Percentiles rank a stretch among this genome's conserved stretches.
Evolutionary conservation across 331 rosid genomes (phyloP).

Genomic region (Acacia pycnantha): DNA sequence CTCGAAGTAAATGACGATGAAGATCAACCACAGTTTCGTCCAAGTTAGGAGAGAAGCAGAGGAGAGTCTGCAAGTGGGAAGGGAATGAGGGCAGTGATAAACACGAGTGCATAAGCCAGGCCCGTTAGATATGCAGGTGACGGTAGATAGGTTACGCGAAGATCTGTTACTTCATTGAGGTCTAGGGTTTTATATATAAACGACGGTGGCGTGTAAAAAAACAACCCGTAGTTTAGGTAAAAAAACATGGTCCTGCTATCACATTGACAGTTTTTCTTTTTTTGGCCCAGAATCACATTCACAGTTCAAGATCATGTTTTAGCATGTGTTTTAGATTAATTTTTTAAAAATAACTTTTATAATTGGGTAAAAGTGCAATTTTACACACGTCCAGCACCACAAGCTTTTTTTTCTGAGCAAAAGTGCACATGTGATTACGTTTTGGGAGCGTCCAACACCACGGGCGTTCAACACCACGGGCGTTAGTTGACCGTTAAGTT

Average conservation of each 20-base stretch:
- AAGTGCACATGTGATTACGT: too few species aligned
- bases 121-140: slow-evolving; percentile 42
- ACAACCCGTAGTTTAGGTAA: background rate
- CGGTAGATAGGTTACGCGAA: slow-evolving; percentile 31
- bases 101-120: slow-evolving; percentile 42
- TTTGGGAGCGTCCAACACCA: too few species aligned
- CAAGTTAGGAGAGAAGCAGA: slow-evolving; percentile 48
- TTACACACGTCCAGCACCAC: too few species aligned
- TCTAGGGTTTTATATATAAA: slow-evolving; percentile 50
- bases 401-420: too few species aligned
- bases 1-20: slow-evolving; percentile 28
- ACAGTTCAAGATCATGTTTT: background rate
- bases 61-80: slow-evolving; percentile 45
- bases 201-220: background rate
- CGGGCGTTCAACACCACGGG: too few species aligned
- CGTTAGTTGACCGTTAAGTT: too few species aligned
- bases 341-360: too few species aligned
- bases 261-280: too few species aligned
- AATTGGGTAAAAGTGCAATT: too few species aligned
- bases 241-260: too few species aligned
- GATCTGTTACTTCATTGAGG: slow-evolving; percentile 44
- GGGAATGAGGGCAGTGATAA: slow-evolving; percentile 52
- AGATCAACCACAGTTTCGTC: slow-evolving; percentile 39
- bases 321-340: too few species aligned
- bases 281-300: too few species aligned